These are phyloP conservation scores for Pleomassaria siparia DNA, from an alignment of 2,329 filamentous ascomycete genomes.

Conservation along the genomic window DNA sequence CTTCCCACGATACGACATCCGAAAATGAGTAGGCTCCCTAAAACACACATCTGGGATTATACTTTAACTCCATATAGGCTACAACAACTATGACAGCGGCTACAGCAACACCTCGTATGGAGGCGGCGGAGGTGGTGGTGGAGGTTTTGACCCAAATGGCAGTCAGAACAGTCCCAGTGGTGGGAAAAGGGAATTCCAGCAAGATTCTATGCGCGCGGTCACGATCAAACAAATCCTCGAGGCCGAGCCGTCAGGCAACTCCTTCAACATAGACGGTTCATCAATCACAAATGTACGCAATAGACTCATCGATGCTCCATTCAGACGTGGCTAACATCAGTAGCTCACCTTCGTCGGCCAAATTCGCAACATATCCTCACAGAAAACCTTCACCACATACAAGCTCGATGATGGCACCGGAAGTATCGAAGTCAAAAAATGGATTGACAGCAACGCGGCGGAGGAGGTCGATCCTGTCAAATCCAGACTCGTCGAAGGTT, in stretches of 20 bases:
- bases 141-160: constrained; percentile 59
- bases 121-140: constrained; percentile 60
- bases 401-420: constrained; percentile 94
- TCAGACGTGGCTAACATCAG: constrained; percentile 13
- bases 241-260: constrained; percentile 70
- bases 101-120: constrained; percentile 61
- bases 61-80: constrained; percentile 28
- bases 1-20: neutral
- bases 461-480: constrained; percentile 49
- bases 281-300: constrained; percentile 61
- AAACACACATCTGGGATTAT: constrained; percentile 7
- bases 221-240: constrained; percentile 95
- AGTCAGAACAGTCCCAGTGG: constrained; percentile 48
- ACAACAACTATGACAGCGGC: constrained; percentile 44
- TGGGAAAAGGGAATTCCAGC: constrained; percentile 57
- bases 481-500: constrained; percentile 66
- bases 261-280: constrained; percentile 80
- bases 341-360: constrained; percentile 87
- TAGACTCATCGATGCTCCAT: neutral
- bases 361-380: constrained; percentile 81
- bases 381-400: constrained; percentile 90
- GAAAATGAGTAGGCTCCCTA: constrained; percentile 21
- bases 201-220: constrained; percentile 87
- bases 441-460: constrained; percentile 66
- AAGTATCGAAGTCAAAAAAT: constrained; percentile 86